Evolutionary conservation across 73 alveolate genomes (phyloP).

Genomic region (Tetrahymena malaccensis): DNA sequence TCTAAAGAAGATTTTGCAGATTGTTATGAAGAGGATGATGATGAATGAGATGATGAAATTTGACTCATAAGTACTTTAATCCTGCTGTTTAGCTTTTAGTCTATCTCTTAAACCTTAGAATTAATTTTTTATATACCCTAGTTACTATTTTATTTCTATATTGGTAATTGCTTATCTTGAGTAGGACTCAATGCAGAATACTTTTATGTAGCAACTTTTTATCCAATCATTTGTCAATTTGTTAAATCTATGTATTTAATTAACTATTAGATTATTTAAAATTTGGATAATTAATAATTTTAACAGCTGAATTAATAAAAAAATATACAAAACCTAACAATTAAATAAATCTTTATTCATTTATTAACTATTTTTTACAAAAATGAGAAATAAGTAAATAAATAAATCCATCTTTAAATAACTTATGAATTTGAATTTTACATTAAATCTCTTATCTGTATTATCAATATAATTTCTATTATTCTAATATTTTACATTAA

Average conservation of each 20-base stretch:
- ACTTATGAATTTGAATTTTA: no score
- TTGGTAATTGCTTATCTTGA: not conserved
- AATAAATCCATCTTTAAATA: no score
- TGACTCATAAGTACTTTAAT: not conserved
- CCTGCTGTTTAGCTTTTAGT: not conserved
- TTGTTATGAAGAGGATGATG: not conserved
- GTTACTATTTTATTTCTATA: not conserved
- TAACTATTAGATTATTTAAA: not conserved
- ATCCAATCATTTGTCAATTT: not conserved
- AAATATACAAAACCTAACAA: not conserved
- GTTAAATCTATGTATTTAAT: not conserved
- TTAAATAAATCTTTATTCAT: not conserved
- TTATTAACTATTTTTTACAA: no score
- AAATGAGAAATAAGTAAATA: no score
- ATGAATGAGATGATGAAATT: not conserved
- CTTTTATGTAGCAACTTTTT: not conserved
- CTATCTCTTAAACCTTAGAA: not conserved
- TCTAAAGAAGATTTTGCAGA: not conserved
- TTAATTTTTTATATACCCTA: not conserved
- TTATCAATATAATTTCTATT: no score
- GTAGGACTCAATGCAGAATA: not conserved
- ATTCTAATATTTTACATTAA: no score
- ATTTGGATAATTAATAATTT: not conserved
- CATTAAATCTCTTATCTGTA: no score
- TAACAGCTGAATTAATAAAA: not conserved